Base-by-base conservation (phyloP, 139 green algal species). In the Haematococcus lacustris region DNA sequence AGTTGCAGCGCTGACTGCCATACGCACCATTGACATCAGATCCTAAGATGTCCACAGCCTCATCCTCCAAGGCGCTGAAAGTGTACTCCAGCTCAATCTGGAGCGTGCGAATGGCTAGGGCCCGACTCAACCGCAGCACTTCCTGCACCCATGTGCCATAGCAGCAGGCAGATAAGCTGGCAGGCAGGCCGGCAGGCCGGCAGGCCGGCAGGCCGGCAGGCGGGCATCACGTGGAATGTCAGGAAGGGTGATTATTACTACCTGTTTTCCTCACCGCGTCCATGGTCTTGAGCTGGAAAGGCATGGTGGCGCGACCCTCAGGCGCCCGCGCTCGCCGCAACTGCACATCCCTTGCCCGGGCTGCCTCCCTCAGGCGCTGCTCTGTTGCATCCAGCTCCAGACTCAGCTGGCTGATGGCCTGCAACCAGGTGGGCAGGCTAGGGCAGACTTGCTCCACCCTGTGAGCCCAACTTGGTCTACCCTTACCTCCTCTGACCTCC, bases 41-140 rank as follows among this genome's bases (percentile, higher is more conserved):
- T 38, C 70, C 74, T 38, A 74, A 51, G 0, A 97, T 70, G 59
- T 96, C 88, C 41, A 97, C 71, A 0, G 90, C 87, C 81, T 98
- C 94, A 1, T 93, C 87, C 82, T 98, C 94, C 53, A 98, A 71
- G 21, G 68, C 76, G 2, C 67, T 64, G 47, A 90, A 94, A 25
- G 98, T 85, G 32, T 88, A 90, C 77, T 96, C 92, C 92, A 97
- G 92, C 81, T 98, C 89, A 40, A 98, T 80, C 79, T 96, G 86
- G 68, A 98, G 80, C 26, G 87, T 96, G 53, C 86, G 79, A 30
- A 97, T 83, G 43, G 83, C 87, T 51, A 92, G 73, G 51, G 76
- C 51, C 3, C 77, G 66, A 53, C 73, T 87, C 32, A 92, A 51
- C 6, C 62, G 37, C 33, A 86, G 65, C 33, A 97, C 89, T 32